A percentile compares a stretch with the other conserved stretches of the same genome.
These are phyloP conservation scores for Udeniomyces megalosporus DNA, from an alignment of 768 basidiomycete genomes.

Conservation along the genomic window DNA sequence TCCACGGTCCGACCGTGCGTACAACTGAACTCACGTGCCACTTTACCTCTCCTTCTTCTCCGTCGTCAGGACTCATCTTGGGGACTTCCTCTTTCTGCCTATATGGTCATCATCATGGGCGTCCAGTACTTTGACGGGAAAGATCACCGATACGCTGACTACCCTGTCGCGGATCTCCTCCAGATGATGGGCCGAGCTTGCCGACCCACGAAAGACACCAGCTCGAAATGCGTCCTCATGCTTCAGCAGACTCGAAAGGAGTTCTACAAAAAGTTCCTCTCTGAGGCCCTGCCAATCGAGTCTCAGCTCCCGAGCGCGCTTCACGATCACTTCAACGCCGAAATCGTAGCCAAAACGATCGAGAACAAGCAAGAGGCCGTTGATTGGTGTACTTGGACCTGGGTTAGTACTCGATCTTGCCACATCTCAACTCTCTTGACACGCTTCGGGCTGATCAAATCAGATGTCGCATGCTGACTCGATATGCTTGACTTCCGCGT, in stretches of 20 bases:
- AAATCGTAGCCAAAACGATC: constrained; percentile 95
- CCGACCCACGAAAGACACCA: constrained; percentile 69
- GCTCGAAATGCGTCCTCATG: constrained; percentile 89
- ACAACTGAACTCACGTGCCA: not conserved
- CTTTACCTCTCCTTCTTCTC: not conserved
- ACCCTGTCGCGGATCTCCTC: constrained; percentile 93
- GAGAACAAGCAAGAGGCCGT: constrained; percentile 89
- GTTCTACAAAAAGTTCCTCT: constrained; percentile 96
- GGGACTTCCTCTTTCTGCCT: constrained; percentile 81
- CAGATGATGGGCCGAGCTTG: constrained; percentile 99
- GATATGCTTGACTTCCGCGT: not conserved
- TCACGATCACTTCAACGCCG: constrained; percentile 95
- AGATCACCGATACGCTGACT: constrained; percentile 94
- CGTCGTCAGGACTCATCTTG: constrained; percentile 69
- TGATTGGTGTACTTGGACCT: constrained; percentile 98
- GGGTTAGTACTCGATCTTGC: constrained; percentile 23
- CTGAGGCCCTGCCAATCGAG: constrained; percentile 94
- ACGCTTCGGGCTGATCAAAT: too few relatives aligned
- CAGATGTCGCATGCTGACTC: not conserved
- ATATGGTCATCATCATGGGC: constrained; percentile 99
- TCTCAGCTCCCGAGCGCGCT: constrained; percentile 81
- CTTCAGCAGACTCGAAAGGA: constrained; percentile 95
- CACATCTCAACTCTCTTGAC: too few relatives aligned
- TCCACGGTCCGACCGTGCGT: too few relatives aligned
- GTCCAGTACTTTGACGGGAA: constrained; percentile 92